A percentile compares a stretch with the other conserved stretches of the same genome.
Evolutionary conservation across 176 grass and related monocot species (phyloP).

Genomic region (Carex parvula): DNA sequence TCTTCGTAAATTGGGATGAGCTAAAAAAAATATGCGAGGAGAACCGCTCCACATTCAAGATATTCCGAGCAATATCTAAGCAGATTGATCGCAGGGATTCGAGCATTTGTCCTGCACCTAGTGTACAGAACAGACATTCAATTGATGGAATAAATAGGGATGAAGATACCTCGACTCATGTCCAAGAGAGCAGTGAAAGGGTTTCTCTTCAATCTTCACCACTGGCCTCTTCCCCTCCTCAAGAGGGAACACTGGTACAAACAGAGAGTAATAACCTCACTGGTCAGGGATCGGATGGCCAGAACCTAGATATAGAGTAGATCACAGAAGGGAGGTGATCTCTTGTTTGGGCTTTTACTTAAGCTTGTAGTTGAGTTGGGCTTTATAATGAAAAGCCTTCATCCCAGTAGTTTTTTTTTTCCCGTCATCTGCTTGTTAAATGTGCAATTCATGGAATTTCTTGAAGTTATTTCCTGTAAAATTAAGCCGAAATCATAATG

Average conservation of each 20-base stretch:
- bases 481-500: not conserved
- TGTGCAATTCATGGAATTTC: not conserved
- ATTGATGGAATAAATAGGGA: not conserved
- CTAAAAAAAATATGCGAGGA: not conserved
- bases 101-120: not conserved
- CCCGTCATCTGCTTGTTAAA: not conserved
- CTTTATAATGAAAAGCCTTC: not conserved
- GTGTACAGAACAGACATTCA: not conserved
- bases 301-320: not conserved
- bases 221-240: not conserved
- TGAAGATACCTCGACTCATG: not conserved
- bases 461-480: not conserved
- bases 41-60: not conserved
- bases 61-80: not conserved
- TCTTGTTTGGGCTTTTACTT: not conserved
- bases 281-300: not conserved
- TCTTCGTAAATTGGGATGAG: not conserved
- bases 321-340: conserved; percentile 4
- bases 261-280: not conserved
- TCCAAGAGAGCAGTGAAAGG: not conserved
- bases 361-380: not conserved
- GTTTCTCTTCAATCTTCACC: not conserved
- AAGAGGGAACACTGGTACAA: not conserved
- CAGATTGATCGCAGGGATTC: conserved; percentile 9
- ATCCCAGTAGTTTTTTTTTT: not conserved